Evolutionary conservation across 2,329 filamentous ascomycete species (phyloP).

Genomic region (Apiospora rasikravindrae): DNA sequence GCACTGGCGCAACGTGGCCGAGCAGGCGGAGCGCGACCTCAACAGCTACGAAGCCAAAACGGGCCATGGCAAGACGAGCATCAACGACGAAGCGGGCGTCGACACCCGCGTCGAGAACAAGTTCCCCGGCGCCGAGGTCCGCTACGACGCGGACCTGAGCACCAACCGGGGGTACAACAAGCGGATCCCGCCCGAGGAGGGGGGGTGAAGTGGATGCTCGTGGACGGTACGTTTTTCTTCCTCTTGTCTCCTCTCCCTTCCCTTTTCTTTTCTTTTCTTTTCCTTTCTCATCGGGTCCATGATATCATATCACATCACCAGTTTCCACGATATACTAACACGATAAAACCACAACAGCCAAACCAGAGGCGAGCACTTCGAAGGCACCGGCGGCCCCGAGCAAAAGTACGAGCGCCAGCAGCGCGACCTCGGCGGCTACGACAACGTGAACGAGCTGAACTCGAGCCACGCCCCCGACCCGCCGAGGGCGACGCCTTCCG

Average conservation of each 20-base stretch:
- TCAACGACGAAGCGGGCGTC: slow-evolving; percentile 48
- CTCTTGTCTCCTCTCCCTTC: background rate
- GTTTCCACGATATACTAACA: slow-evolving; percentile 25
- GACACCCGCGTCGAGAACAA: slow-evolving; percentile 48
- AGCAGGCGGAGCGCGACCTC: slow-evolving; percentile 52
- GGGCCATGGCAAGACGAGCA: slow-evolving; percentile 44
- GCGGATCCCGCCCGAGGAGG: slow-evolving; percentile 51
- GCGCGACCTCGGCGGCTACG: slow-evolving; percentile 41
- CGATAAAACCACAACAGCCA: slow-evolving; percentile 40
- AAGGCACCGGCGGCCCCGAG: slow-evolving; percentile 49
- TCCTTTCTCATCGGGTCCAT: background rate
- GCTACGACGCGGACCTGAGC: slow-evolving; percentile 48
- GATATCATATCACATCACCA: too few relatives aligned
- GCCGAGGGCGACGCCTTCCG: slow-evolving; percentile 38
- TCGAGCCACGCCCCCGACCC: slow-evolving; percentile 21
- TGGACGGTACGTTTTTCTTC: slow-evolving; percentile 45
- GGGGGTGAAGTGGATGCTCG: slow-evolving; percentile 50
- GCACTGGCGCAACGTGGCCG: slow-evolving; percentile 49
- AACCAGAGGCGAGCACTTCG: slow-evolving; percentile 50
- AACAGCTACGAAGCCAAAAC: slow-evolving; percentile 56
- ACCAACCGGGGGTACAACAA: slow-evolving; percentile 53
- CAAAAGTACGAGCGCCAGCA: slow-evolving; percentile 42
- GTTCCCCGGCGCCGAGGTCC: slow-evolving; percentile 48
- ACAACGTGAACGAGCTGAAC: slow-evolving; percentile 38
- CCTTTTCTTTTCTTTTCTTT: background rate